phyloP scores from a whole-genome alignment of 495 filamentous ascomycete species.

The Cladorrhinum samala region DNA sequence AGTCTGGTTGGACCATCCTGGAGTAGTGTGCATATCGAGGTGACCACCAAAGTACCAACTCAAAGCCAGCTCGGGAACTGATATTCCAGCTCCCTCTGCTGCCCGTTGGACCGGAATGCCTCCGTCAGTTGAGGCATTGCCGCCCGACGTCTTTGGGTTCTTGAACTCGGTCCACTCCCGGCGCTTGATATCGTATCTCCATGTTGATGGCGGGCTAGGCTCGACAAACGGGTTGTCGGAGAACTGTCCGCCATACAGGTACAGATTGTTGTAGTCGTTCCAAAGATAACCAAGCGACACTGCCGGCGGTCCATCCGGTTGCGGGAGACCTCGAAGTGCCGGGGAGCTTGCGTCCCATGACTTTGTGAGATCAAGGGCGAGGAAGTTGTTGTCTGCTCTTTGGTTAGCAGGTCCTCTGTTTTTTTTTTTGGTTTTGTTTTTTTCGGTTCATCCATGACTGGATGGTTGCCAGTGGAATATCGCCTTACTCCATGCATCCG shows the following conservation, averaged over 20 bases:
- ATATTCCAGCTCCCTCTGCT: slow-evolving; percentile 66
- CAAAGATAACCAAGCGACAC: slow-evolving; percentile 67
- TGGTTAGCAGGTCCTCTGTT: slow-evolving; percentile 17
- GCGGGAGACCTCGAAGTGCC: slow-evolving; percentile 51
- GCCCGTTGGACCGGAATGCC: slow-evolving; percentile 52
- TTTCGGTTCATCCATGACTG: no score
- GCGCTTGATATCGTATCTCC: slow-evolving; percentile 58
- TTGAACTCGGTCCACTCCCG: slow-evolving; percentile 56
- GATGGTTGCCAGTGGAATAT: background rate
- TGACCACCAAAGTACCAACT: slow-evolving; percentile 77
- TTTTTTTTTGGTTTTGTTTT: no score
- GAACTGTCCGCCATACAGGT: slow-evolving; percentile 66
- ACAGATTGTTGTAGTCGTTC: slow-evolving; percentile 61
- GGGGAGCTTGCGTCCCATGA: slow-evolving; percentile 61
- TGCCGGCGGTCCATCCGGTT: slow-evolving; percentile 61
- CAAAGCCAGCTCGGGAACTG: slow-evolving; percentile 57
- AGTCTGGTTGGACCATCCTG: slow-evolving; percentile 60
- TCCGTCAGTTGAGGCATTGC: slow-evolving; percentile 50
- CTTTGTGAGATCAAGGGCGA: slow-evolving; percentile 58
- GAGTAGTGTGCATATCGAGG: slow-evolving; percentile 59
- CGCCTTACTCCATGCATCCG: slow-evolving; percentile 59
- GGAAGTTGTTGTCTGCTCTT: slow-evolving; percentile 58
- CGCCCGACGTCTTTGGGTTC: slow-evolving; percentile 49
- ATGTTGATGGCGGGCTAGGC: slow-evolving; percentile 52
- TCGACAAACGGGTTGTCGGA: slow-evolving; percentile 49